Percentiles rank a stretch among this genome's conserved stretches.
Evolutionary conservation across 1,284 basidiomycete genomes (phyloP).

Genomic region (Ustilago nuda): DNA sequence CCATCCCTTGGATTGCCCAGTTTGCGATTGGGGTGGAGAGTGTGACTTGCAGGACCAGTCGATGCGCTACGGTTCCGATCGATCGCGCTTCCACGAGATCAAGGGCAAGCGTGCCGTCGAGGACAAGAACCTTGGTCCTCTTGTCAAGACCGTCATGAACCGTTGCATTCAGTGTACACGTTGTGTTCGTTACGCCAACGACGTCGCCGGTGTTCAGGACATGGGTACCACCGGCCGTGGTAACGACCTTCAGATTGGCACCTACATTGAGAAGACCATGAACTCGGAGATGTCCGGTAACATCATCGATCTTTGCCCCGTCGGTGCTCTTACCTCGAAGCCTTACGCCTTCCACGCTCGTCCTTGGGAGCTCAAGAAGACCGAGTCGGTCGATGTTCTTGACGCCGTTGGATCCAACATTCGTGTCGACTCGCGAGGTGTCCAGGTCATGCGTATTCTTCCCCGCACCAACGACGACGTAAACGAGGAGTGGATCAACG

Average conservation of each 20-base stretch:
- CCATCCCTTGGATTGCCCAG: conserved; percentile 97
- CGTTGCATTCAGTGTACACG: conserved; percentile 99
- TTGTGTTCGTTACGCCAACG: conserved; percentile 98
- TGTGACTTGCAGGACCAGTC: conserved; percentile 99
- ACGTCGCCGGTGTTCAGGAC: conserved; percentile 98
- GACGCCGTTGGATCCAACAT: conserved; percentile 99
- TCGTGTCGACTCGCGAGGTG: conserved; percentile 92
- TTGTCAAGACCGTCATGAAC: conserved; percentile 99
- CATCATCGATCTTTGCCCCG: conserved; percentile 92
- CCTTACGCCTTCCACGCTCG: conserved; percentile 97
- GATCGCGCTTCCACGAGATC: conserved; percentile 97
- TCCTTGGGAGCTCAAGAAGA: conserved; percentile 98
- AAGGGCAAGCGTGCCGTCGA: conserved; percentile 97
- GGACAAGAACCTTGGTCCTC: conserved; percentile 96
- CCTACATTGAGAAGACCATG: conserved; percentile 97
- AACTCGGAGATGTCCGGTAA: conserved; percentile 98
- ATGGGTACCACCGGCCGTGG: conserved; percentile 96
- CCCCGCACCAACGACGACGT: conserved; percentile 97
- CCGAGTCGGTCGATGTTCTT: conserved; percentile 95
- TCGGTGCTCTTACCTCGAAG: conserved; percentile 97
- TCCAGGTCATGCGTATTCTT: conserved; percentile 96
- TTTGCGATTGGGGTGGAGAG: conserved; percentile 86
- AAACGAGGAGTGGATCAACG: conserved; percentile 99
- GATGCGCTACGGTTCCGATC: conserved; percentile 98
- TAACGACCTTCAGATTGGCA: conserved; percentile 98